These are phyloP conservation scores for Leccinum aurantiacum DNA, from an alignment of 768 basidiomycete species.

Conservation along the genomic window DNA sequence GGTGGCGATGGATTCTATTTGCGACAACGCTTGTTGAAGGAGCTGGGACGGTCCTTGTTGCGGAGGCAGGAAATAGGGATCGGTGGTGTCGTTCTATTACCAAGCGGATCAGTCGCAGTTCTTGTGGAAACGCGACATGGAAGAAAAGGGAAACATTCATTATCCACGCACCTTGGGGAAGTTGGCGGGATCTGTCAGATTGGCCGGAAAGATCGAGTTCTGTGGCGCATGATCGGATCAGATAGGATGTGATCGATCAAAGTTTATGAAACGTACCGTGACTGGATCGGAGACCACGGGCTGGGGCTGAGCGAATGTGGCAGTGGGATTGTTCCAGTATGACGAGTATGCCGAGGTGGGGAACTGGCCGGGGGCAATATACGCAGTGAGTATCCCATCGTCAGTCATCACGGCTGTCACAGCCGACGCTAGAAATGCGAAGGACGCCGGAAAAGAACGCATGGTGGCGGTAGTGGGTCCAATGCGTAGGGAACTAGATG, in stretches of 20 bases:
- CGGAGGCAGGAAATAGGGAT: conserved; percentile 46
- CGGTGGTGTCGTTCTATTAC: conserved; percentile 40
- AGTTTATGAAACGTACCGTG: conserved; percentile 40
- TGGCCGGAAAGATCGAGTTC: conserved; percentile 56
- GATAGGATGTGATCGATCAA: background rate
- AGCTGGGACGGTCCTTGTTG: conserved; percentile 35
- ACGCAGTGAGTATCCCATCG: conserved; percentile 36
- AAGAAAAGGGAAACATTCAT: background rate
- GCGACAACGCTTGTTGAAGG: conserved; percentile 38
- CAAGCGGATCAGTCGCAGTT: background rate
- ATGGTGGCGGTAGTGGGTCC: conserved; percentile 12
- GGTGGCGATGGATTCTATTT: conserved; percentile 39
- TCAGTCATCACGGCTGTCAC: conserved; percentile 3
- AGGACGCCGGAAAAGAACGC: conserved; percentile 13
- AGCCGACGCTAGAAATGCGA: conserved; percentile 14
- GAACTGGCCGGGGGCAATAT: conserved; percentile 60
- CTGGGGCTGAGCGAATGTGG: conserved; percentile 66
- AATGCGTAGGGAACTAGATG: background rate
- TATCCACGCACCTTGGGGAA: conserved; percentile 44
- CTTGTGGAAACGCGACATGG: background rate
- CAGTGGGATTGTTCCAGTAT: conserved; percentile 71
- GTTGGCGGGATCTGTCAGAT: conserved; percentile 59
- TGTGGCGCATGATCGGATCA: conserved; percentile 21
- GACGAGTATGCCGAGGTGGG: conserved; percentile 58
- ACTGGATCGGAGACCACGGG: conserved; percentile 71